Percentiles rank a stretch among this genome's conserved stretches.
Conservation (phyloP, 2,329 filamentous ascomycete species). For the Penicillium sp. region DNA sequence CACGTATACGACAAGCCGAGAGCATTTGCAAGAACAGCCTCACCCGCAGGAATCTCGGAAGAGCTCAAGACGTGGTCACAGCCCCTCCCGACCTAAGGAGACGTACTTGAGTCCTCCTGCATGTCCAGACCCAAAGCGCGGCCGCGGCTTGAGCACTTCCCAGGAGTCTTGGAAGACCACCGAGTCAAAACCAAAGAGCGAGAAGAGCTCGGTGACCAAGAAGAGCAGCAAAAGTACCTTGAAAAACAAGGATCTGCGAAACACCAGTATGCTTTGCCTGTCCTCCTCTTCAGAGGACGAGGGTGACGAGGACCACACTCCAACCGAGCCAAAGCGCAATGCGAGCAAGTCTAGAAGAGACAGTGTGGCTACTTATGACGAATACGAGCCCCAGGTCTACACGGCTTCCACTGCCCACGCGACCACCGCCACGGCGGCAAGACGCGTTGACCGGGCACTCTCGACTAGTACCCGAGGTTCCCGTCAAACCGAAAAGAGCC, state of each 20-base stretch:
- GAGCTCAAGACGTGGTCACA: constrained; percentile 18
- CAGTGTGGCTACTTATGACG: constrained; percentile 34
- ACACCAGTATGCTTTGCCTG: constrained; percentile 41
- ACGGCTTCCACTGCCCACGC: constrained; percentile 35
- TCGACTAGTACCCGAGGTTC: constrained; percentile 24
- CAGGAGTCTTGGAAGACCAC: constrained; percentile 15
- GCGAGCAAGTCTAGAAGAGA: constrained; percentile 23
- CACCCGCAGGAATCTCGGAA: constrained; percentile 14
- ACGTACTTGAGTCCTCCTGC: constrained; percentile 21
- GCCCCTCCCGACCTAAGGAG: constrained; percentile 21
- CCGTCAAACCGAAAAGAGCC: constrained; percentile 10
- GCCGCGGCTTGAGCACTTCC: constrained; percentile 13
- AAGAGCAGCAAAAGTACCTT: constrained; percentile 35
- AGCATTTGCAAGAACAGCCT: constrained; percentile 17
- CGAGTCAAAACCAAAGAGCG: constrained; percentile 10
- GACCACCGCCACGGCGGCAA: constrained; percentile 17
- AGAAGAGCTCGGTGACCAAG: constrained; percentile 25
- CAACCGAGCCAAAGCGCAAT: constrained; percentile 7
- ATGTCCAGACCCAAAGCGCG: constrained; percentile 8
- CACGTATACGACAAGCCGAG: constrained; percentile 19
- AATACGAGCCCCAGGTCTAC: constrained; percentile 38
- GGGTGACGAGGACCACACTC: constrained; percentile 25
- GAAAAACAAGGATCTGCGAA: constrained; percentile 35
- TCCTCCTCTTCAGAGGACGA: constrained; percentile 45
- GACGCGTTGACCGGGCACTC: constrained; percentile 22